Evolutionary conservation across 768 basidiomycete species (phyloP).

Genomic region (Agrocybe praecox): DNA sequence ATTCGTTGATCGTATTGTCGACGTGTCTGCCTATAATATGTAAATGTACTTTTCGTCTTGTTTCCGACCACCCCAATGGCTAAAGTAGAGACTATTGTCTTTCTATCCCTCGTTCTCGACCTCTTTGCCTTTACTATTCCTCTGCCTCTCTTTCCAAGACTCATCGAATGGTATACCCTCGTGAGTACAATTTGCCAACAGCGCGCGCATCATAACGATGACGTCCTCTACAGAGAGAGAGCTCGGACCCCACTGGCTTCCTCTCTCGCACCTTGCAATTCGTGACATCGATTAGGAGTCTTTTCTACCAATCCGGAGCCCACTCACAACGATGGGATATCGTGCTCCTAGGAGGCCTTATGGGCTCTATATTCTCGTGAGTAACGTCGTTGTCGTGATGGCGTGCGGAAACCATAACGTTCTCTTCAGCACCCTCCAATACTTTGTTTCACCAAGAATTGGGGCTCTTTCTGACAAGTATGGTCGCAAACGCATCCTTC

Average conservation of each 20-base stretch:
- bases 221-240: conserved; percentile 58
- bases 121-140: conserved; percentile 92
- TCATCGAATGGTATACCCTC: conserved; percentile 90
- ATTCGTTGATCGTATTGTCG: conserved; percentile 4
- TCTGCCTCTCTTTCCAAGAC: conserved; percentile 95
- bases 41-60: conserved; percentile 4
- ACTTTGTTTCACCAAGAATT: conserved; percentile 79
- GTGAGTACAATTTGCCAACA: conserved; percentile 37
- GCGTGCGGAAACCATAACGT: conserved; percentile 28
- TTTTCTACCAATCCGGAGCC: conserved; percentile 58
- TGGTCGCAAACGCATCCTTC: conserved; percentile 82
- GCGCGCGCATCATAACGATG: background rate
- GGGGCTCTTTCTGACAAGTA: conserved; percentile 87
- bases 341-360: conserved; percentile 92
- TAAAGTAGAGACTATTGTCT: conserved; percentile 80
- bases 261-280: conserved; percentile 69
- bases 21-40: conserved; percentile 18
- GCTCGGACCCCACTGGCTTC: conserved; percentile 68
- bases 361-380: conserved; percentile 93
- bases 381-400: conserved; percentile 31
- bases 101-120: conserved; percentile 89
- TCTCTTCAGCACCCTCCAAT: conserved; percentile 73
- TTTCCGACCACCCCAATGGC: conserved; percentile 41
- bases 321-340: conserved; percentile 90
- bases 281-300: conserved; percentile 66